A percentile compares a stretch with the other conserved stretches of the same genome.
These are phyloP conservation scores for Exophiala oligosperma DNA, from an alignment of 2,329 filamentous ascomycete genomes.

Conservation along the genomic window DNA sequence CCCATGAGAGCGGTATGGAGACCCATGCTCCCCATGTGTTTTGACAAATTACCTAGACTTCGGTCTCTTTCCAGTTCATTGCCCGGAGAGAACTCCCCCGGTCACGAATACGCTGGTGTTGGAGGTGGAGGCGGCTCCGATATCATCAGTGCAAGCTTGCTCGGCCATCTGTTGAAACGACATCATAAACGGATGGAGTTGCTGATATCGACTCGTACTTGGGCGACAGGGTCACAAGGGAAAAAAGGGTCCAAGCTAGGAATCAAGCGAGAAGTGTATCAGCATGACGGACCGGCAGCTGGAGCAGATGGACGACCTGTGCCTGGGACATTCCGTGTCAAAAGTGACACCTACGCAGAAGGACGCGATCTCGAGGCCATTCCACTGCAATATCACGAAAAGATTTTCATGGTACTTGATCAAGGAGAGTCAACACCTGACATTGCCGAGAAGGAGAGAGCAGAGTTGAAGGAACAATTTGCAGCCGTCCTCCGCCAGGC, in stretches of 20 bases:
- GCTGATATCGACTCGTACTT: constrained; percentile 27
- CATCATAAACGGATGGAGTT: constrained; percentile 24
- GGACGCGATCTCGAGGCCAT: constrained; percentile 28
- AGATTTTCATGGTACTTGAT: constrained; percentile 29
- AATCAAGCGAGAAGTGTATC: constrained; percentile 26
- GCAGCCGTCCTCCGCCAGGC: constrained; percentile 19
- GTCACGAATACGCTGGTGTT: constrained; percentile 24
- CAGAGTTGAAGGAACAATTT: constrained; percentile 24
- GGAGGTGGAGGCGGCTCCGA: constrained; percentile 29
- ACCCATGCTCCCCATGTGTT: constrained; percentile 19
- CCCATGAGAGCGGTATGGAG: constrained; percentile 11
- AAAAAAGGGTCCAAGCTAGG: constrained; percentile 26
- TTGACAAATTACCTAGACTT: constrained; percentile 20
- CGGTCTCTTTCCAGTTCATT: constrained; percentile 16
- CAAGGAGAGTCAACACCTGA: constrained; percentile 21
- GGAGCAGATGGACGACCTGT: constrained; percentile 17
- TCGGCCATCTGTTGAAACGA: constrained; percentile 23
- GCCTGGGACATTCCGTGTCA: constrained; percentile 24
- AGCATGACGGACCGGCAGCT: constrained; percentile 21
- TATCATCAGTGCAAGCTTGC: constrained; percentile 28
- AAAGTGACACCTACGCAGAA: constrained; percentile 20
- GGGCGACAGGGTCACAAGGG: constrained; percentile 28
- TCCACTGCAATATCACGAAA: constrained; percentile 20
- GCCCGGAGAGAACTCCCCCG: constrained; percentile 17
- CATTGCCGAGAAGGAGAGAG: constrained; percentile 22